Evolutionary conservation across 2,329 filamentous ascomycete genomes (phyloP).

Genomic region (Colletotrichum nymphaeae): DNA sequence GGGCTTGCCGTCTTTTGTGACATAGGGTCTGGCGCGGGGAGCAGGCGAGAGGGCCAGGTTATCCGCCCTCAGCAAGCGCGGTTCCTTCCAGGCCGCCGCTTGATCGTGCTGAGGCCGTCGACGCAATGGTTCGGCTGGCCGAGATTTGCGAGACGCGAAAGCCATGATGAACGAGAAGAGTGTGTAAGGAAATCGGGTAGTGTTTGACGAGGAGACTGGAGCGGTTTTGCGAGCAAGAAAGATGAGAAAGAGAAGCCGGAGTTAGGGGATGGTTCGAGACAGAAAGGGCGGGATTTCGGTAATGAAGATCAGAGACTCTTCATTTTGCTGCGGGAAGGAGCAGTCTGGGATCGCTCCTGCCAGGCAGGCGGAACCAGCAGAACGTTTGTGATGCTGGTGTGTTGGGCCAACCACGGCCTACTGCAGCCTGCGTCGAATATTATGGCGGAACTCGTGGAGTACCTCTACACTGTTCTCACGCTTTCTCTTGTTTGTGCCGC

Average conservation of each 20-base stretch:
- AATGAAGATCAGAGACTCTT: neutral
- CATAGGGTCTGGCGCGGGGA: neutral
- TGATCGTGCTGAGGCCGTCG: neutral
- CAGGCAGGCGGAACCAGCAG: constrained; percentile 16
- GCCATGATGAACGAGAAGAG: neutral
- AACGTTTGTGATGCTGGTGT: neutral
- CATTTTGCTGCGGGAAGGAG: constrained; percentile 3
- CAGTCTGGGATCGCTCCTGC: constrained; percentile 2
- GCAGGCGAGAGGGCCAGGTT: constrained; percentile 2
- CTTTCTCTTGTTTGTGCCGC: constrained; percentile 4
- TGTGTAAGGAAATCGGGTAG: neutral
- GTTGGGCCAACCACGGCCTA: neutral
- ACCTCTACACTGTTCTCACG: constrained; percentile 16
- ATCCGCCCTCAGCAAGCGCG: constrained; percentile 20
- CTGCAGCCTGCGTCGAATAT: neutral
- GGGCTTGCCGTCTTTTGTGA: constrained; percentile 21
- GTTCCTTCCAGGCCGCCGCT: constrained; percentile 17
- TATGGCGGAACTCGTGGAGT: constrained; percentile 17
- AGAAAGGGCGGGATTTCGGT: neutral
- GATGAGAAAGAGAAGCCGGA: no score
- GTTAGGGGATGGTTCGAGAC: neutral
- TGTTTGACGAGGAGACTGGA: neutral
- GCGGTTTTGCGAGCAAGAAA: neutral
- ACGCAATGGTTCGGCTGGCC: neutral
- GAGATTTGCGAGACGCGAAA: neutral